Evolutionary conservation across 306 rosid species (phyloP).

Genomic region (Datisca glomerata): DNA sequence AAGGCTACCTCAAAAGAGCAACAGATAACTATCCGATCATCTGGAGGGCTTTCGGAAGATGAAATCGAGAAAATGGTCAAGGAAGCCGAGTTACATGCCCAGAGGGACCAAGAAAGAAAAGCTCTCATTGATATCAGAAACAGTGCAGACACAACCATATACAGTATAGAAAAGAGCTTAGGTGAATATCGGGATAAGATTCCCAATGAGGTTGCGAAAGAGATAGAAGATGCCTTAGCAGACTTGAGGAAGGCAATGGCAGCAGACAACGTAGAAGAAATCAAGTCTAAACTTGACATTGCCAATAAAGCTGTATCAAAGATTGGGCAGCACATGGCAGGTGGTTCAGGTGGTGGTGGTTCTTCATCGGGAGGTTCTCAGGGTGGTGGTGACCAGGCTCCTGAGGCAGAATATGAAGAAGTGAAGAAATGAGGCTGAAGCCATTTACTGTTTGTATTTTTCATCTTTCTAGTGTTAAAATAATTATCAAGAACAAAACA

Average conservation of each 20-base stretch:
- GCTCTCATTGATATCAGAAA: slow-evolving; percentile 58
- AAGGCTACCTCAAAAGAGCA: slow-evolving; percentile 76
- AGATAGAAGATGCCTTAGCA: slow-evolving; percentile 59
- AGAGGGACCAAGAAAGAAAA: slow-evolving; percentile 68
- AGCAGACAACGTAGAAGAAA: slow-evolving; percentile 45
- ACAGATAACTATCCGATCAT: slow-evolving; percentile 66
- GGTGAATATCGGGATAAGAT: slow-evolving; percentile 63
- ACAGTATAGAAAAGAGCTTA: slow-evolving; percentile 75
- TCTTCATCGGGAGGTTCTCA: slow-evolving; percentile 46
- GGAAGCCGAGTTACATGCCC: slow-evolving; percentile 82
- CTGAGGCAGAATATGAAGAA: slow-evolving; percentile 80
- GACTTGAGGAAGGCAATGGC: slow-evolving; percentile 48
- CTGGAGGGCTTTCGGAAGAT: slow-evolving; percentile 67
- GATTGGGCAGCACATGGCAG: slow-evolving; percentile 77
- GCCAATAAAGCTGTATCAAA: slow-evolving; percentile 78
- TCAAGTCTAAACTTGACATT: slow-evolving; percentile 53
- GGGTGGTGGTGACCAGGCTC: slow-evolving; percentile 59
- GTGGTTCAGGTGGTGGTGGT: slow-evolving; percentile 31
- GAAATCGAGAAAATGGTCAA: slow-evolving; percentile 75
- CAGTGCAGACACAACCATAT: slow-evolving; percentile 65
- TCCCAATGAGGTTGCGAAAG: slow-evolving; percentile 62
- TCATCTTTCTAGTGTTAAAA: background rate
- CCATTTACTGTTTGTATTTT: background rate
- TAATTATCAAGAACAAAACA: too few relatives aligned
- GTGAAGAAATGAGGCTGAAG: slow-evolving; percentile 50